Percentiles rank a stretch among this genome's conserved stretches.
These are phyloP conservation scores for Hyphopichia homilentoma DNA, from an alignment of 805 yeast genomes.

Conservation along the genomic window DNA sequence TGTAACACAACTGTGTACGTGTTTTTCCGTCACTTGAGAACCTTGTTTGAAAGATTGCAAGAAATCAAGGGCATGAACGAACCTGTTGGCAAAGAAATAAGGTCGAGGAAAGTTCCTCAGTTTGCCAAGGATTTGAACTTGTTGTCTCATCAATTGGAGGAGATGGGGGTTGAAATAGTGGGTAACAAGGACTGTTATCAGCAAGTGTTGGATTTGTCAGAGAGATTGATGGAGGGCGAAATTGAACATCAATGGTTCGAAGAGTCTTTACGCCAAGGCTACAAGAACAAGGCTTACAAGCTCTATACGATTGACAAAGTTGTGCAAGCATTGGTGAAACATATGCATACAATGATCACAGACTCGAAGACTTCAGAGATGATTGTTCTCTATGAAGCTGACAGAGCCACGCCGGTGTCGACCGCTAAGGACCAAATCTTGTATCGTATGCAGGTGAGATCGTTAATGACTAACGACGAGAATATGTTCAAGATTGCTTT, in stretches of 20 bases:
- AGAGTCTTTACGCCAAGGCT: constrained; percentile 92
- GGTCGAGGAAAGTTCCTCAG: constrained; percentile 55
- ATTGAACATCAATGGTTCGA: constrained; percentile 94
- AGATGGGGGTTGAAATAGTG: constrained; percentile 69
- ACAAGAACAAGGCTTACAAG: constrained; percentile 88
- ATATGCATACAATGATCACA: constrained; percentile 77
- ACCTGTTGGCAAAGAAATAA: constrained; percentile 70
- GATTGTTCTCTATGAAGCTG: constrained; percentile 76
- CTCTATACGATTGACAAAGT: constrained; percentile 92
- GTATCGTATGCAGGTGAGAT: constrained; percentile 83
- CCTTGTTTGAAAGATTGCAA: constrained; percentile 71
- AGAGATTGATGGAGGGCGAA: constrained; percentile 79
- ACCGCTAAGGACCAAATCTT: constrained; percentile 84
- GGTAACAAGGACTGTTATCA: constrained; percentile 64
- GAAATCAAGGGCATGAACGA: constrained; percentile 73
- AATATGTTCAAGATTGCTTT: constrained; percentile 87
- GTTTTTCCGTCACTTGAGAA: constrained; percentile 81
- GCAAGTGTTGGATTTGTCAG: constrained; percentile 74
- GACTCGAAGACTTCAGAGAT: constrained; percentile 81
- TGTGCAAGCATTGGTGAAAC: constrained; percentile 67
- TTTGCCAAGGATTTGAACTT: constrained; percentile 88
- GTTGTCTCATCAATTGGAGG: constrained; percentile 74
- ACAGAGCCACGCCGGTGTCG: constrained; percentile 59
- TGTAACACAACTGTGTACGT: constrained; percentile 86
- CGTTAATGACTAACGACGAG: constrained; percentile 76